Evolutionary conservation across 495 filamentous ascomycete species (phyloP), one percentile per base, ranked within the genome.

Genomic region (Talaromyces proteolyticus): DNA sequence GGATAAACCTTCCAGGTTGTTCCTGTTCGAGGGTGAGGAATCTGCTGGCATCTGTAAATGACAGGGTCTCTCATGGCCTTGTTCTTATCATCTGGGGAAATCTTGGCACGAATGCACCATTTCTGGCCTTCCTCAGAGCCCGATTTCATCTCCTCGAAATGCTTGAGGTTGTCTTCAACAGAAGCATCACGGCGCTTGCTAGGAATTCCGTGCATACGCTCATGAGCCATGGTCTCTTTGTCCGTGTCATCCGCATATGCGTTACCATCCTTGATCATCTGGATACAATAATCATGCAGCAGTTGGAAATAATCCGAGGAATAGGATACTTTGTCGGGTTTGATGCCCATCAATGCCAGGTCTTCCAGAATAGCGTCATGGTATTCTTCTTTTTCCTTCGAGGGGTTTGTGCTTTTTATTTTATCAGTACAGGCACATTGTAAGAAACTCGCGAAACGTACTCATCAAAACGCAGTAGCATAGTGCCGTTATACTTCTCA

Each of bases 1-100:
- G 92, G 92, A 73, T 97, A 97, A 57, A 94, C 85, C 71, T 94
- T 95, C 89, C 91, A 96, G 56, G 80, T 83, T 20, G 74, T 74
- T 36, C 92, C 92, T 6, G 92, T 97, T 40, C 93, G 87, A 72
- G 95, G 92, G 64, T 97, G 93, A 4, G 77, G 70, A n/a, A 81
- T 68, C 12, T 83, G 75, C 65, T 79, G 78, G 63, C 89, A 95
- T 52, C 91, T 86, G 72, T 96, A 96, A 68, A 96, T 93, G 63
- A 95, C 91, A 11, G 91, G 91, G 62, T 96, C 91, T 45, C 91
- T 77, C 79, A 91, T 80, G 43, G 87, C 84, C 69, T 87, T 90
- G 76, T 93, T 92, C 54, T 84, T 85, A 70, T 87, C 79, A 62
- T 89, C 85, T 47, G 85, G 76, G 7, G 86, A 88, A 47, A 95